Conservation (phyloP, 1,284 basidiomycete genomes). For the Ustilago trichophora region DNA sequence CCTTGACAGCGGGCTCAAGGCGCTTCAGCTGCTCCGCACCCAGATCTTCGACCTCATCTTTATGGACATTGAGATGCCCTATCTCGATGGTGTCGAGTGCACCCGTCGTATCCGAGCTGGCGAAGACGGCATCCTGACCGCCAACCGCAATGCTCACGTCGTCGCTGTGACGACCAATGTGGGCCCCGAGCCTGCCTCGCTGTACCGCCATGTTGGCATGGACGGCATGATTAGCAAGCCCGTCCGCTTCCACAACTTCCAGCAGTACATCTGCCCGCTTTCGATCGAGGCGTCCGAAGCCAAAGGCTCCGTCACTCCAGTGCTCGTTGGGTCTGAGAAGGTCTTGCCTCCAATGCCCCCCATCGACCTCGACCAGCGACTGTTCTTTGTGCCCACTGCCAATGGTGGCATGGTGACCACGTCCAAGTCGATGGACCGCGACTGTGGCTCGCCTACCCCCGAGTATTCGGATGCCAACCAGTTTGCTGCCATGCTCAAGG, state of each 20-base stretch:
- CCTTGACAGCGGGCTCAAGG: conserved; percentile 58
- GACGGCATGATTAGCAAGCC: conserved; percentile 59
- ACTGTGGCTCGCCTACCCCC: conserved; percentile 12
- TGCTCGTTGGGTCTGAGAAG: conserved; percentile 18
- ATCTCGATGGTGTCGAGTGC: conserved; percentile 52
- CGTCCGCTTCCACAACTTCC: conserved; percentile 44
- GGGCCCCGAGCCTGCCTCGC: conserved; percentile 40
- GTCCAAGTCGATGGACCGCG: conserved; percentile 1
- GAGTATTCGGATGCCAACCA: conserved; percentile 24
- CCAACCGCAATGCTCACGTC: conserved; percentile 45
- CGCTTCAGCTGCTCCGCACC: conserved; percentile 51
- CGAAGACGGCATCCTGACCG: conserved; percentile 48
- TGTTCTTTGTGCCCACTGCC: conserved; percentile 42
- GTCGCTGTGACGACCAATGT: conserved; percentile 55
- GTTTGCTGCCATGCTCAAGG: conserved; percentile 50
- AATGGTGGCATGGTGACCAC: conserved; percentile 12
- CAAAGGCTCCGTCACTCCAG: conserved; percentile 16
- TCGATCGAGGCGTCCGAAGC: conserved; percentile 30
- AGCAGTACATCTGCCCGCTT: conserved; percentile 47
- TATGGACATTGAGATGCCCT: conserved; percentile 62
- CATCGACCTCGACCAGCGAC: conserved; percentile 24
- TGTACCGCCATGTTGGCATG: conserved; percentile 51
- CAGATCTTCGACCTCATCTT: conserved; percentile 57
- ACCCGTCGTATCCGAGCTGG: conserved; percentile 49
- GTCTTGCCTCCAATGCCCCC: conserved; percentile 48